Conservation (phyloP, 192 early-diverging fungal genomes). For the Backusella mclennaniae region DNA sequence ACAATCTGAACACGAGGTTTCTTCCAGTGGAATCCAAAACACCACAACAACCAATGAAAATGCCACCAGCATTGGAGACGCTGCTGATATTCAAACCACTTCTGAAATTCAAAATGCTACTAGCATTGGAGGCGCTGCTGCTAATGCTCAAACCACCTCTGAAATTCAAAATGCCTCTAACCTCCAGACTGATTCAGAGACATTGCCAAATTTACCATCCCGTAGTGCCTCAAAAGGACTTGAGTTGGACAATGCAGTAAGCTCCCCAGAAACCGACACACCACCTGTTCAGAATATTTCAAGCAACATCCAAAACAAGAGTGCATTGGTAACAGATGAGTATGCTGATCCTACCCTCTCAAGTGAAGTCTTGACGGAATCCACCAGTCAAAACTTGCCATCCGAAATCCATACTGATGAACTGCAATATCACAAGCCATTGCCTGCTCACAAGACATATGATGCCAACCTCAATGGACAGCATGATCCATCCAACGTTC, state of each 20-base stretch:
- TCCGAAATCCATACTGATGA: neutral
- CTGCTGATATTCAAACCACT: neutral
- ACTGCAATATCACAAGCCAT: neutral
- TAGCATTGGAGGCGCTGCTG: neutral
- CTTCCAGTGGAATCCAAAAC: neutral
- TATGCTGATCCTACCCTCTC: neutral
- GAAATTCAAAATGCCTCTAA: neutral
- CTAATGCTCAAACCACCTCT: neutral
- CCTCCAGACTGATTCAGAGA: neutral
- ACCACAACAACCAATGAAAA: neutral
- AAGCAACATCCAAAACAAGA: neutral
- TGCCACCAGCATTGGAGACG: neutral
- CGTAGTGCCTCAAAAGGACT: too few species aligned
- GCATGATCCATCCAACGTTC: neutral
- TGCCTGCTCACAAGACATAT: neutral
- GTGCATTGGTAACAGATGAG: neutral
- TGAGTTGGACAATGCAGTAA: too few species aligned
- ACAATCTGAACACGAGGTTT: neutral
- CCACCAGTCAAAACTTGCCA: neutral
- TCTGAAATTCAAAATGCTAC: neutral
- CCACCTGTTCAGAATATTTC: neutral
- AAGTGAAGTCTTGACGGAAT: neutral
- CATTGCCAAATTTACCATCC: neutral
- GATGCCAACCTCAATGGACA: neutral
- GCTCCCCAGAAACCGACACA: neutral